phyloP scores from a whole-genome alignment of 2,329 filamentous ascomycete species.

The Aspergillus sp. region DNA sequence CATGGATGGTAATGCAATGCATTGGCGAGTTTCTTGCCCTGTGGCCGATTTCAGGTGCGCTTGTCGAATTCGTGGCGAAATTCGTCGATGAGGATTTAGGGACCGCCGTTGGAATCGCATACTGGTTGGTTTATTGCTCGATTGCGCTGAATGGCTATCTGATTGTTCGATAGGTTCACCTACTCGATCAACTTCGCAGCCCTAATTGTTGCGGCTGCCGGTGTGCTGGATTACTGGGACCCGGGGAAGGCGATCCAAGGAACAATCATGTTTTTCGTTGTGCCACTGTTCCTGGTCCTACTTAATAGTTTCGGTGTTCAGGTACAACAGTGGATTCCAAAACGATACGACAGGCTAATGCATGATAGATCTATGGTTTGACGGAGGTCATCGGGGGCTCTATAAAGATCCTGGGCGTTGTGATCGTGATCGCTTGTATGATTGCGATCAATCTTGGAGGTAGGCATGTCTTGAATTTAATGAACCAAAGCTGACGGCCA shows the following conservation, averaged over 20 bases:
- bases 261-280: slow-evolving; percentile 20
- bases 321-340: neutral
- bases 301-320: slow-evolving; percentile 21
- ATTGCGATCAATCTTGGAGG: slow-evolving; percentile 24
- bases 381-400: slow-evolving; percentile 23
- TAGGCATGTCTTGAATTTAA: neutral
- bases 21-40: slow-evolving; percentile 38
- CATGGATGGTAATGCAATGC: slow-evolving; percentile 41
- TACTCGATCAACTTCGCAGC: slow-evolving; percentile 31
- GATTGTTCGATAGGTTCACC: slow-evolving; percentile 22
- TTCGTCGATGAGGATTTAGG: slow-evolving; percentile 41
- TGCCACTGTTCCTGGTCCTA: slow-evolving; percentile 22
- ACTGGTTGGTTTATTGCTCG: slow-evolving; percentile 26
- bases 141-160: neutral
- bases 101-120: slow-evolving; percentile 34
- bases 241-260: slow-evolving; percentile 21
- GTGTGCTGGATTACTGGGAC: slow-evolving; percentile 28
- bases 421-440: slow-evolving; percentile 19
- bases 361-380: slow-evolving; percentile 20
- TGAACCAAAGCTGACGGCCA: neutral
- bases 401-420: slow-evolving; percentile 21
- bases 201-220: slow-evolving; percentile 26
- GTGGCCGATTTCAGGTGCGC: slow-evolving; percentile 39
- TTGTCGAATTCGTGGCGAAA: slow-evolving; percentile 35
- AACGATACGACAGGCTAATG: neutral